Base-by-base conservation (phyloP, 352 stramenopile genomes). In the Detonula confervacea region DNA sequence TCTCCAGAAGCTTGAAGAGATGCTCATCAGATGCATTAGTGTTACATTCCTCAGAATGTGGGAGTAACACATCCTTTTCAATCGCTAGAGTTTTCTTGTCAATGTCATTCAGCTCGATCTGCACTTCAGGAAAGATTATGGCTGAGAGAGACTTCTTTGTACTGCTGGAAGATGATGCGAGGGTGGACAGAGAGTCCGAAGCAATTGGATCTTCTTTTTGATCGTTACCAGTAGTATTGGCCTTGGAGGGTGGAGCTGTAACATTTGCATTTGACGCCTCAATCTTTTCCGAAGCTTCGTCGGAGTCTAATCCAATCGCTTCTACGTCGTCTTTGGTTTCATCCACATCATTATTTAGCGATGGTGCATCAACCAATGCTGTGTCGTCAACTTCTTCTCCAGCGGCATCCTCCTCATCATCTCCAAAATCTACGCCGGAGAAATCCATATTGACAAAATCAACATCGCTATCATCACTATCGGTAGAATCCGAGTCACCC, bases 381-480 rank as follows among this genome's bases (percentile, higher is more conserved):
- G 3, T 37, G 3, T 37, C 30, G 27, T 2, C 25, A 4, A 9
- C 20, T 39, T 44, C 30, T 2, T 37, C n/a, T 11, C n/a, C 60
- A 57, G 5, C 16, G 11, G 8, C 27, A 22, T 3, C n/a, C 56
- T 42, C 39, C 16, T 56, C 11, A 37, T 51, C 67, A 11, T 80
- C 72, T 68, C 77, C 81, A 86, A 92, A 92, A 52, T 92, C 65
- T 14, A 92, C 87, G 9, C 84, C 87, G 42, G 56, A 30, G 46
- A 90, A 85, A 71, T 92, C 77, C 30, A 92, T 61, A 16, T 33
- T 49, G 7, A 78, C 73, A 73, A 92, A 92, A 42, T 49, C 83
- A 39, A 92, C 49, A 81, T 83, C 80, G 12, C 37, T 55, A 29
- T 82, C 74, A 49, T 84, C 75, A 25, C 56, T 70, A 37, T 73